These are phyloP conservation scores for Sugiyamaella novakii DNA, from an alignment of 1,139 yeast species.

Conservation along the genomic window DNA sequence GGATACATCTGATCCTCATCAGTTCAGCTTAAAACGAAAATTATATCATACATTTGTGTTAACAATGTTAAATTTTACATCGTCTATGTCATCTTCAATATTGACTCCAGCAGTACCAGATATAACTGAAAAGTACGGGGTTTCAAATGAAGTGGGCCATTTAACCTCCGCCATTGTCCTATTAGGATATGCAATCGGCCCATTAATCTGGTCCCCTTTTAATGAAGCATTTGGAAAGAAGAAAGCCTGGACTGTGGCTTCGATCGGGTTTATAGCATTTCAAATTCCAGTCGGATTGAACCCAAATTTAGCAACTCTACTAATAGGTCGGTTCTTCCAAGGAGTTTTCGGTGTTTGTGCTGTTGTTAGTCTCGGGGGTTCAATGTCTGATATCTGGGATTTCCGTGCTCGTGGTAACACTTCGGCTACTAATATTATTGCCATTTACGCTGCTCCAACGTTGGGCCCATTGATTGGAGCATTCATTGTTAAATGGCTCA, in stretches of 20 bases:
- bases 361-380: slow-evolving; percentile 67
- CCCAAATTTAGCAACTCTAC: slow-evolving; percentile 16
- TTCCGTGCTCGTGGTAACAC: slow-evolving; percentile 16
- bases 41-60: slow-evolving; percentile 17
- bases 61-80: slow-evolving; percentile 16
- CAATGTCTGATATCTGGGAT: slow-evolving; percentile 45
- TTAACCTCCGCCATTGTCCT: slow-evolving; percentile 35
- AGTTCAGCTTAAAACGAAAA: slow-evolving; percentile 13
- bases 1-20: slow-evolving; percentile 20
- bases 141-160: slow-evolving; percentile 13
- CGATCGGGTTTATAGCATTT: slow-evolving; percentile 35
- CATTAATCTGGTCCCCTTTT: slow-evolving; percentile 55
- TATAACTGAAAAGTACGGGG: background rate
- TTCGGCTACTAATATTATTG: slow-evolving; percentile 18
- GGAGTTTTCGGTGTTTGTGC: slow-evolving; percentile 41
- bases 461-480: slow-evolving; percentile 21
- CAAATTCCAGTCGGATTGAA: slow-evolving; percentile 16
- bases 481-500: slow-evolving; percentile 13
- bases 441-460: slow-evolving; percentile 21
- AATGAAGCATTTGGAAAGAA: slow-evolving; percentile 59
- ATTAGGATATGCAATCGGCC: slow-evolving; percentile 59
- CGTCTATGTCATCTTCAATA: slow-evolving; percentile 16
- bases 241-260: slow-evolving; percentile 56
- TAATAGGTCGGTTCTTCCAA: slow-evolving; percentile 17
- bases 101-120: slow-evolving; percentile 5